phyloP scores from a whole-genome alignment of 208 protist genomes.

The Crithidia sp. region DNA sequence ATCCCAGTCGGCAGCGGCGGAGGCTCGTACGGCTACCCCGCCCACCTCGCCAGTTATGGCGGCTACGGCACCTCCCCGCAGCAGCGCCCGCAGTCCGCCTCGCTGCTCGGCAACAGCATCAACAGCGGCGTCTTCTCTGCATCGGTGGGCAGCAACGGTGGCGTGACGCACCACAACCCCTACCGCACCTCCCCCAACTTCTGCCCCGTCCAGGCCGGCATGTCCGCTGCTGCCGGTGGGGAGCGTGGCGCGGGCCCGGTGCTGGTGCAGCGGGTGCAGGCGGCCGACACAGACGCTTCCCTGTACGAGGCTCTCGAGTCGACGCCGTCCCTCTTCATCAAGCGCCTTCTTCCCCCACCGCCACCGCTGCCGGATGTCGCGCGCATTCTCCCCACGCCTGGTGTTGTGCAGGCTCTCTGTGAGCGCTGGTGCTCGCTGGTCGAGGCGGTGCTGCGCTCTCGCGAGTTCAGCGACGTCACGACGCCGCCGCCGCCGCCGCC shows the following conservation, averaged over 20 bases:
- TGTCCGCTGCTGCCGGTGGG: neutral
- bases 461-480: slow-evolving; percentile 26
- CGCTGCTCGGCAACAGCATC: slow-evolving; percentile 14
- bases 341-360: slow-evolving; percentile 36
- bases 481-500: slow-evolving; percentile 27
- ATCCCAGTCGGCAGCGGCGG: too few relatives aligned
- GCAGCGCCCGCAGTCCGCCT: slow-evolving; percentile 10
- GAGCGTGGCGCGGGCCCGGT: neutral
- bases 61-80: slow-evolving; percentile 6
- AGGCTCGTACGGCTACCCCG: slow-evolving; percentile 1
- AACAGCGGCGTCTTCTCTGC: slow-evolving; percentile 11
- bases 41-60: neutral
- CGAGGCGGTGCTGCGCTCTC: slow-evolving; percentile 29
- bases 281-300: slow-evolving; percentile 24
- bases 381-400: slow-evolving; percentile 30
- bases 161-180: slow-evolving; percentile 23
- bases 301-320: slow-evolving; percentile 27
- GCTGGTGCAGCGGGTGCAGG: slow-evolving; percentile 16
- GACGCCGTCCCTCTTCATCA: slow-evolving; percentile 34
- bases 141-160: slow-evolving; percentile 2
- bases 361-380: slow-evolving; percentile 37
- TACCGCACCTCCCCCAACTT: slow-evolving; percentile 25
- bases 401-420: slow-evolving; percentile 34
- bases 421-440: slow-evolving; percentile 36
- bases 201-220: neutral